Evolutionary conservation across 2,329 filamentous ascomycete species (phyloP), one percentile per base, ranked within the genome.

Genomic region (Tolypocladium tundrense): DNA sequence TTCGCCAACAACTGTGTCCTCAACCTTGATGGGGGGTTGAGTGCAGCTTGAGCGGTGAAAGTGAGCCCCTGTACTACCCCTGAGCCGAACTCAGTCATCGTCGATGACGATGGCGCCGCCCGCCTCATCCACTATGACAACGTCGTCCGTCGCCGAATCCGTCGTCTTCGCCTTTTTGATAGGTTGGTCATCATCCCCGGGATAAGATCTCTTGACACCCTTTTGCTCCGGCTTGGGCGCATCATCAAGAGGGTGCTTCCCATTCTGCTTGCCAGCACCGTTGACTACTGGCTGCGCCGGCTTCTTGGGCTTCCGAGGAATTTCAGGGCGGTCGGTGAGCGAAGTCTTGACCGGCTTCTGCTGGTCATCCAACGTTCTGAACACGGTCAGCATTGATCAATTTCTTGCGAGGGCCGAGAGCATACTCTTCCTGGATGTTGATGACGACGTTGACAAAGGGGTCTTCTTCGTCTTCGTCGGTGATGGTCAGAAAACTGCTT

Each of bases 1-100:
- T 96, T 93, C 72, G 88, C 90, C 58, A 93, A 93, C 70, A 95
- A 95, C 63, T 94, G 90, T 70, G 80, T 92, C 55, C 77, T 96
- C 55, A 94, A 92, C 70, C 78, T 96, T 35, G 91, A 96, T 71
- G 91, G 91, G 19, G 91, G 91, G 1, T 71, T 95, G 63, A 91
- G 88, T 70, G 88, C 88, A 55, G 72, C 72, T 65, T 88, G 69
- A 79, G 35, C 58, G 56, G 10, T 37, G 4, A 37, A 14, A 13
- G 19, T 10, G 31, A 35, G 13, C 48, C 48, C 31, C 35, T 31
- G 19, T 4, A 21, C 19, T 21, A 21, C 19, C 31, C 48, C 31
- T 8, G 48, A 11, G 10, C 31, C 31, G 5, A 41, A 37, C 57
- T 79, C 69, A 84, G 64, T 84, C 79, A 69, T 86, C 83, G 58